phyloP scores from a whole-genome alignment of 2,329 filamentous ascomycete genomes.

The Ophiostoma ulmi region DNA sequence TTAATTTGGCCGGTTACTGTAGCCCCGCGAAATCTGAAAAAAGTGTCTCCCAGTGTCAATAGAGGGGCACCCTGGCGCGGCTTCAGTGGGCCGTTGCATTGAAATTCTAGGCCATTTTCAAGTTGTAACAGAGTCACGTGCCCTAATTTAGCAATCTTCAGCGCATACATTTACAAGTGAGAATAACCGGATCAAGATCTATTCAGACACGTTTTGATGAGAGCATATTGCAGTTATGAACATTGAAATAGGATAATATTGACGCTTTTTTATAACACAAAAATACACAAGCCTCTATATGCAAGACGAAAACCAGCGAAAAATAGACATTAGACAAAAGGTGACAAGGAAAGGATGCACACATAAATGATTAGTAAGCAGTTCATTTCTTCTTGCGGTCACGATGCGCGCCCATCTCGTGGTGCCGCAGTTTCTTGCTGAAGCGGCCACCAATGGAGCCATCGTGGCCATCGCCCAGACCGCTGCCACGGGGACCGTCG shows the following conservation, averaged over 20 bases:
- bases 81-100: background rate
- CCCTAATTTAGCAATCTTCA: background rate
- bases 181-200: background rate
- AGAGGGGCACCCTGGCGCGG: constrained; percentile 20
- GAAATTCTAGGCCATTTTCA: background rate
- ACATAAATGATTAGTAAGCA: background rate
- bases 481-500: constrained; percentile 66
- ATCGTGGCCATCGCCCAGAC: constrained; percentile 29
- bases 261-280: background rate
- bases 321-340: background rate
- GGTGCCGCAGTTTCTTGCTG: constrained; percentile 60
- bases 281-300: constrained; percentile 2
- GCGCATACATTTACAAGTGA: background rate
- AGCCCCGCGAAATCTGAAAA: constrained; percentile 24
- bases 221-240: background rate
- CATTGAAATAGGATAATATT: background rate
- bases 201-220: background rate
- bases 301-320: background rate
- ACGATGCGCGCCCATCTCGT: constrained; percentile 43
- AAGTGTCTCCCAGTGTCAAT: constrained; percentile 9
- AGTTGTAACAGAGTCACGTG: background rate
- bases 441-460: constrained; percentile 58
- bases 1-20: constrained; percentile 3
- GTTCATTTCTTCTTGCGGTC: constrained; percentile 39
- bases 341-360: background rate